A percentile compares a stretch with the other conserved stretches of the same genome.
phyloP scores from a whole-genome alignment of 768 basidiomycete genomes.

The Solioccasus polychromus region DNA sequence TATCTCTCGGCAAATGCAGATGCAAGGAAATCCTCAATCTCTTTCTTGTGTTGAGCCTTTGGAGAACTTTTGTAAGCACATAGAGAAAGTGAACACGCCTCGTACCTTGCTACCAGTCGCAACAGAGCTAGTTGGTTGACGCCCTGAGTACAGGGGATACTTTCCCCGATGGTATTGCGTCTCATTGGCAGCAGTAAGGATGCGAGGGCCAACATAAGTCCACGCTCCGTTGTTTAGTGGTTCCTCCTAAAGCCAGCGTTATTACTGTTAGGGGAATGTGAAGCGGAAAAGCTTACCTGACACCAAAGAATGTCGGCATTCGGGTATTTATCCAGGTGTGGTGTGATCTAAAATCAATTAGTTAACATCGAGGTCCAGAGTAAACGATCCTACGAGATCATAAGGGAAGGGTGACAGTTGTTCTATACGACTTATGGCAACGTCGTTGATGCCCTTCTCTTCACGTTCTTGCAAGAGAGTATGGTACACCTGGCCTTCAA shows the following conservation, averaged over 20 bases:
- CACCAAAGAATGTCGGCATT: conserved; percentile 94
- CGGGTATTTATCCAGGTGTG: conserved; percentile 94
- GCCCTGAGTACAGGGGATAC: conserved; percentile 88
- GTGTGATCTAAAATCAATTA: conserved; percentile 59
- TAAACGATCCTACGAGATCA: conserved; percentile 61
- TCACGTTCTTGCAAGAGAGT: conserved; percentile 87
- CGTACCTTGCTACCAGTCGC: conserved; percentile 88
- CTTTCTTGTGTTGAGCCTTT: conserved; percentile 83
- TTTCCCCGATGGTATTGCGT: conserved; percentile 90
- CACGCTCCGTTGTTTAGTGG: conserved; percentile 97
- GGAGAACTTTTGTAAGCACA: not conserved
- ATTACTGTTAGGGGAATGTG: not conserved
- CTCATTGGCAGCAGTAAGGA: conserved; percentile 89
- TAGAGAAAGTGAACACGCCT: not conserved
- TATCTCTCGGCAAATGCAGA: conserved; percentile 48
- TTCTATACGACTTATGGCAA: conserved; percentile 92
- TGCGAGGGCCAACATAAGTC: conserved; percentile 92
- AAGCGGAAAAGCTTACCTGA: conserved; percentile 48
- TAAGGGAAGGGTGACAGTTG: conserved; percentile 98
- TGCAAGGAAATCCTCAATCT: conserved; percentile 73
- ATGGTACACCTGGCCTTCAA: conserved; percentile 88
- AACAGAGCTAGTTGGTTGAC: conserved; percentile 88
- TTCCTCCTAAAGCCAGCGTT: conserved; percentile 59
- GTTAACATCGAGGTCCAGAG: conserved; percentile 1
- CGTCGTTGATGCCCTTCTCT: conserved; percentile 84